Percentiles rank a stretch among this genome's conserved stretches.
phyloP scores from a whole-genome alignment of 1,139 yeast genomes.

The Kodamaea plutei region DNA sequence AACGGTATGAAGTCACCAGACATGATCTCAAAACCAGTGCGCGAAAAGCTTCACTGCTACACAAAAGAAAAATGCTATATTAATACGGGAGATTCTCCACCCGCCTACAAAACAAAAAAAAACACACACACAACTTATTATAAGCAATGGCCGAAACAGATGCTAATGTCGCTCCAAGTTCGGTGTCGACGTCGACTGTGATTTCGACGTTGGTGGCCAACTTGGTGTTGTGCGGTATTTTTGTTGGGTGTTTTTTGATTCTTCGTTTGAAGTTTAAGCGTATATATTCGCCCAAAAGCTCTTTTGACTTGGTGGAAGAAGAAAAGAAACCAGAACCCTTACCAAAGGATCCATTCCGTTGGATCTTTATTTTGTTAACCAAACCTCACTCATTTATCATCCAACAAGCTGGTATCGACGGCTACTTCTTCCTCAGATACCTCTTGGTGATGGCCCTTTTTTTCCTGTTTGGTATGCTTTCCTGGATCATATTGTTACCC shows the following conservation, averaged over 20 bases:
- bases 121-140: too few relatives aligned
- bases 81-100: too few relatives aligned
- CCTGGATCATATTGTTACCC: constrained; percentile 60
- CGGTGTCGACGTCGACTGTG: constrained; percentile 62
- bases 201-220: constrained; percentile 57
- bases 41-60: too few relatives aligned
- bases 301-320: constrained; percentile 53
- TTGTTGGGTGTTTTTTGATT: constrained; percentile 49
- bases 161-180: constrained; percentile 19
- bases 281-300: constrained; percentile 66
- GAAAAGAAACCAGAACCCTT: constrained; percentile 60
- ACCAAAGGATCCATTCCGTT: constrained; percentile 59
- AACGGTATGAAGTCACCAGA: too few relatives aligned
- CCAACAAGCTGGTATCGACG: constrained; percentile 74
- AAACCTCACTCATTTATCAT: constrained; percentile 63
- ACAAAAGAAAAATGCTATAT: too few relatives aligned
- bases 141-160: constrained; percentile 4
- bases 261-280: constrained; percentile 54
- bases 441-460: constrained; percentile 42
- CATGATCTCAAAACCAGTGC: too few relatives aligned
- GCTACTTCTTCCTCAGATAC: constrained; percentile 63
- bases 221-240: constrained; percentile 49
- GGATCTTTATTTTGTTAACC: constrained; percentile 54
- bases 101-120: too few relatives aligned
- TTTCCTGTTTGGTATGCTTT: constrained; percentile 35